Percentiles rank a stretch among this genome's conserved stretches.
Evolutionary conservation across 495 filamentous ascomycete genomes (phyloP).

Genomic region (Penicillium mononematosum): DNA sequence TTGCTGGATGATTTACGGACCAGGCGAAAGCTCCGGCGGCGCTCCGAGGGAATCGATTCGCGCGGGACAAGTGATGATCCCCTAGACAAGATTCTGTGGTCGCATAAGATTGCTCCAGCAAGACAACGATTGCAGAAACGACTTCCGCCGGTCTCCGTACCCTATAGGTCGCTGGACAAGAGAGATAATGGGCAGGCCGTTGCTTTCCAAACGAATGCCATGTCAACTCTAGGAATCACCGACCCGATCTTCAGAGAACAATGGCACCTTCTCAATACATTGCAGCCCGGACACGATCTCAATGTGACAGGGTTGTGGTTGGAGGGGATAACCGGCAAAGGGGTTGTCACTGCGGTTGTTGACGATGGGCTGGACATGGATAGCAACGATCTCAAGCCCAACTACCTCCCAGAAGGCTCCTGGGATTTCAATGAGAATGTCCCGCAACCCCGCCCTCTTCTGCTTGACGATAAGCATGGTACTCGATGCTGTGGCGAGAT

Average conservation of each 20-base stretch:
- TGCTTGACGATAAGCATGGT: conserved; percentile 83
- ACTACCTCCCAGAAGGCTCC: conserved; percentile 87
- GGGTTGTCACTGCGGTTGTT: conserved; percentile 86
- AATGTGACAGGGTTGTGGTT: conserved; percentile 93
- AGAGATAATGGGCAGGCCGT: conserved; percentile 49
- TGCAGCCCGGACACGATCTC: conserved; percentile 82
- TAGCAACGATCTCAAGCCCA: conserved; percentile 87
- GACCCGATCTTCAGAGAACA: conserved; percentile 93
- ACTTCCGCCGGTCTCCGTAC: conserved; percentile 47
- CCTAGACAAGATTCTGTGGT: conserved; percentile 73
- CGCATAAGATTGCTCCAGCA: conserved; percentile 71
- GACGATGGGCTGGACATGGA: conserved; percentile 98
- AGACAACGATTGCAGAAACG: conserved; percentile 77
- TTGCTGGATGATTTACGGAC: conserved; percentile 57
- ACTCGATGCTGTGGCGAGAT: conserved; percentile 95
- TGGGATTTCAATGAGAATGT: conserved; percentile 91
- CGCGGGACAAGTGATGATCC: conserved; percentile 47
- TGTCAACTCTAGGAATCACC: conserved; percentile 63
- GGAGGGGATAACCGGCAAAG: conserved; percentile 87
- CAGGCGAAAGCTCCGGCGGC: conserved; percentile 53
- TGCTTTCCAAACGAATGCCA: conserved; percentile 58
- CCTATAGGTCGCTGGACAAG: conserved; percentile 9
- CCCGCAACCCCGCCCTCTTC: conserved; percentile 72
- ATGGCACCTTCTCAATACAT: conserved; percentile 90
- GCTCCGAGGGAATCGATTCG: conserved; percentile 47